phyloP scores from a whole-genome alignment of 257 asterid genomes.

The Verbena officinalis region DNA sequence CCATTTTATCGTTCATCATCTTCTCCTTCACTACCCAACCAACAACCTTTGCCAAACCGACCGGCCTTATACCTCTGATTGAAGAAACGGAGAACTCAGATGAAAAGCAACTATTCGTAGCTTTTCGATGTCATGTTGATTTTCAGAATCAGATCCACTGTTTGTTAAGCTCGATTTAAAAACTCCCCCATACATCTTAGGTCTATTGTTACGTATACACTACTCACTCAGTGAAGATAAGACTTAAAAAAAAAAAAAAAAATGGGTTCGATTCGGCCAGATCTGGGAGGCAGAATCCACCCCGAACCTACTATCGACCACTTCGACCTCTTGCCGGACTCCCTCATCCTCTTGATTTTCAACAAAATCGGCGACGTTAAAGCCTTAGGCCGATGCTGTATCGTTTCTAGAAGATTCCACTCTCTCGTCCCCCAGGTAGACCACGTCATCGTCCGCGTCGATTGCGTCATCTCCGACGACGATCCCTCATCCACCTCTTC shows the following conservation, averaged over 20 bases:
- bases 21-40: not conserved
- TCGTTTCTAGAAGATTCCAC: constrained; percentile 67
- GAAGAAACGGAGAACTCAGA: not conserved
- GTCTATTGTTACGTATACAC: not conserved
- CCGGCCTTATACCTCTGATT: not conserved
- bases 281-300: constrained; percentile 50
- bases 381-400: constrained; percentile 74
- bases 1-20: not conserved
- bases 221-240: not conserved
- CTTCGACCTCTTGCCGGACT: constrained; percentile 68
- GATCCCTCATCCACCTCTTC: constrained; percentile 45
- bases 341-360: constrained; percentile 68
- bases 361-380: constrained; percentile 83
- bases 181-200: constrained; percentile 4
- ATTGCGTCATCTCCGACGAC: constrained; percentile 86
- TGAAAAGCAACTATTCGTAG: not conserved
- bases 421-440: constrained; percentile 76
- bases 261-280: constrained; percentile 55
- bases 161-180: not conserved
- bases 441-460: constrained; percentile 74
- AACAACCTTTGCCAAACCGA: too few relatives aligned
- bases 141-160: constrained; percentile 6
- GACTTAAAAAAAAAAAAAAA: not conserved
- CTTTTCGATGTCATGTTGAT: not conserved
- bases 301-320: constrained; percentile 66